phyloP scores from a whole-genome alignment of 2,329 filamentous ascomycete species.

The Cytospora leucostoma region DNA sequence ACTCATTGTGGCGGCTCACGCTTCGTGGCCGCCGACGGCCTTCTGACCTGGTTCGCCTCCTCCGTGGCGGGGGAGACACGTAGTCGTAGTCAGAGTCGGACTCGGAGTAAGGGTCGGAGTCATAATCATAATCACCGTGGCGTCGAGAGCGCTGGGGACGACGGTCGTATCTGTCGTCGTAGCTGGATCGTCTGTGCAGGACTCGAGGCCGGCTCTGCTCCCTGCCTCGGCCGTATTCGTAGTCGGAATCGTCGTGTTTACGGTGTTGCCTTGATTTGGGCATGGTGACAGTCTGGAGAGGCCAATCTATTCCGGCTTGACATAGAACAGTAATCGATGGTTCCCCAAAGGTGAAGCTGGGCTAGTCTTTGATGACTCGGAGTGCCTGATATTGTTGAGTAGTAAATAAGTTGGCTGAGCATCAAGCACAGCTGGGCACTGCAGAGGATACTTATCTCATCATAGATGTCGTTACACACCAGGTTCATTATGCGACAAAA shows the following conservation, averaged over 20 bases:
- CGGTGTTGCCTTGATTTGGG: slow-evolving; percentile 7
- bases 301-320: too few relatives aligned
- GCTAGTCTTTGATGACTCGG: too few relatives aligned
- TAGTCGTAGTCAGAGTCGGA: background rate
- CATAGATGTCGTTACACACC: too few relatives aligned
- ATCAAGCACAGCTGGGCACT: too few relatives aligned
- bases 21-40: slow-evolving; percentile 2
- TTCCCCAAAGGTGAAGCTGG: too few relatives aligned
- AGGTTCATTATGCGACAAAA: too few relatives aligned
- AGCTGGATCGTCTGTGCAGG: background rate
- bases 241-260: background rate
- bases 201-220: background rate
- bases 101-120: background rate
- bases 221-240: background rate
- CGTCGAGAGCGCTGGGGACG: slow-evolving; percentile 1
- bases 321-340: background rate
- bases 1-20: background rate
- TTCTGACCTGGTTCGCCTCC: background rate
- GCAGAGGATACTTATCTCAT: too few relatives aligned
- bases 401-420: too few relatives aligned
- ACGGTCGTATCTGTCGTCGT: slow-evolving; percentile 2
- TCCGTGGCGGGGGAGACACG: background rate
- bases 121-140: background rate
- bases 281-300: background rate
- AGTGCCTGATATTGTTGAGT: too few relatives aligned